Percentiles rank a stretch among this genome's conserved stretches.
These are phyloP conservation scores for Eucalyptus grandis DNA, from an alignment of 345 rosid species.

Conservation along the genomic window DNA sequence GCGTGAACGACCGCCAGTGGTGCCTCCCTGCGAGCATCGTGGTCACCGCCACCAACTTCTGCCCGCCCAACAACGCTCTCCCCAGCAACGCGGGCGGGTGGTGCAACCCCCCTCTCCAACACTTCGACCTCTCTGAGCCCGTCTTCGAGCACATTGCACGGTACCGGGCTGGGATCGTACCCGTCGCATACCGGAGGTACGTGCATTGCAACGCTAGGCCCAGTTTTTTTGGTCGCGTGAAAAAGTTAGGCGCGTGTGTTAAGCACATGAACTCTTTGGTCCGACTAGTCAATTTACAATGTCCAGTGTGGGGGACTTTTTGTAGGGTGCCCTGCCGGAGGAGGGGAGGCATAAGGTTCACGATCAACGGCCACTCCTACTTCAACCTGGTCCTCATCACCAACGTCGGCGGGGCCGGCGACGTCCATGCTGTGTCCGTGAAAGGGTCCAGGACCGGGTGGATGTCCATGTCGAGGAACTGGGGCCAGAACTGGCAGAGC, in stretches of 20 bases:
- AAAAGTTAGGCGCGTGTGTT: background rate
- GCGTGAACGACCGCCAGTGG: conserved; percentile 41
- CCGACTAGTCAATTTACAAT: conserved; percentile 31
- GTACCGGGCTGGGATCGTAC: conserved; percentile 48
- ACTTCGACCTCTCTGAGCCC: conserved; percentile 61
- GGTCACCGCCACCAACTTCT: conserved; percentile 62
- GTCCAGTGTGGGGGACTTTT: conserved; percentile 31
- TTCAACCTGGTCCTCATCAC: conserved; percentile 50
- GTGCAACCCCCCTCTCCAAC: conserved; percentile 62
- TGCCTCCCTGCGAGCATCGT: conserved; percentile 39
- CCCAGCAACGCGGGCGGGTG: conserved; percentile 51
- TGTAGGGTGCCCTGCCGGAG: conserved; percentile 42
- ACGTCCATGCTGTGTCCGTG: conserved; percentile 26
- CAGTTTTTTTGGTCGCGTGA: background rate
- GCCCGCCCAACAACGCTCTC: conserved; percentile 50
- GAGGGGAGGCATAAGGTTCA: conserved; percentile 45
- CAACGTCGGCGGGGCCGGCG: conserved; percentile 54
- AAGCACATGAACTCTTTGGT: background rate
- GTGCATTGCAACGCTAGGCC: background rate
- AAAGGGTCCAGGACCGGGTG: conserved; percentile 44
- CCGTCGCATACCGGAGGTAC: conserved; percentile 22
- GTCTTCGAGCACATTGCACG: conserved; percentile 43
- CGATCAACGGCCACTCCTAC: conserved; percentile 49
- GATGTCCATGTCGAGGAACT: conserved; percentile 58
- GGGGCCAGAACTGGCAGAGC: conserved; percentile 86